Conservation (phyloP, 2,329 filamentous ascomycete genomes). For the Allantophomopsis cytisporea region DNA sequence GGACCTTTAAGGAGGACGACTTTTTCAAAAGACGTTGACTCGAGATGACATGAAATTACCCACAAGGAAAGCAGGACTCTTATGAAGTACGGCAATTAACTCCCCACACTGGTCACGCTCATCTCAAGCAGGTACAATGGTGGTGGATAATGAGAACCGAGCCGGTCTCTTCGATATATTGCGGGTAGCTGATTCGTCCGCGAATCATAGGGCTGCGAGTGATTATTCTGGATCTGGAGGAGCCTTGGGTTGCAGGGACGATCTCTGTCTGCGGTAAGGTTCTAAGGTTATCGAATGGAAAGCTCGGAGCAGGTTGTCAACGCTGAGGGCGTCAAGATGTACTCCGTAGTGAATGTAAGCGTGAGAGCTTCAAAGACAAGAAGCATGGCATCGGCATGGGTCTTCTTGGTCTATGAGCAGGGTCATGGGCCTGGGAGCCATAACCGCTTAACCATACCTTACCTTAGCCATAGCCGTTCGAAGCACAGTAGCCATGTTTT, state of each 20-base stretch:
- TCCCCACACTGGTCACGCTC: constrained; percentile 13
- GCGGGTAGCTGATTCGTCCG: not conserved
- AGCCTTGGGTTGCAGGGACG: not conserved
- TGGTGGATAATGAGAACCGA: too few species aligned
- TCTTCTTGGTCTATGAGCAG: too few species aligned
- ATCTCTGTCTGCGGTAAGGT: not conserved
- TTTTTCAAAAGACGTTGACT: constrained; percentile 5
- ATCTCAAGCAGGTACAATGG: constrained; percentile 8
- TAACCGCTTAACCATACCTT: too few species aligned
- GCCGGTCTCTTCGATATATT: not conserved
- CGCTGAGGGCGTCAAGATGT: too few species aligned
- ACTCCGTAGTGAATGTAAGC: too few species aligned
- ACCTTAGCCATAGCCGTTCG: too few species aligned
- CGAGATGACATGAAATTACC: constrained; percentile 8
- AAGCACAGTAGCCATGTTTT: too few species aligned
- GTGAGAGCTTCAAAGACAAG: too few species aligned
- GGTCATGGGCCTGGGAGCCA: too few species aligned
- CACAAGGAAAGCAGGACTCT: constrained; percentile 11
- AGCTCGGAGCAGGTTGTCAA: too few species aligned
- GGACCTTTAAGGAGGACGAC: constrained; percentile 9
- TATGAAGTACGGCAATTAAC: constrained; percentile 12
- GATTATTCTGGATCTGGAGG: not conserved
- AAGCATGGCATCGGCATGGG: too few species aligned
- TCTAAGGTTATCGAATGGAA: too few species aligned
- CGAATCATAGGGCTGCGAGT: constrained; percentile 1